A percentile compares a stretch with the other conserved stretches of the same genome.
Evolutionary conservation across 2,329 filamentous ascomycete genomes (phyloP).

Genomic region (Alternaria dauci): DNA sequence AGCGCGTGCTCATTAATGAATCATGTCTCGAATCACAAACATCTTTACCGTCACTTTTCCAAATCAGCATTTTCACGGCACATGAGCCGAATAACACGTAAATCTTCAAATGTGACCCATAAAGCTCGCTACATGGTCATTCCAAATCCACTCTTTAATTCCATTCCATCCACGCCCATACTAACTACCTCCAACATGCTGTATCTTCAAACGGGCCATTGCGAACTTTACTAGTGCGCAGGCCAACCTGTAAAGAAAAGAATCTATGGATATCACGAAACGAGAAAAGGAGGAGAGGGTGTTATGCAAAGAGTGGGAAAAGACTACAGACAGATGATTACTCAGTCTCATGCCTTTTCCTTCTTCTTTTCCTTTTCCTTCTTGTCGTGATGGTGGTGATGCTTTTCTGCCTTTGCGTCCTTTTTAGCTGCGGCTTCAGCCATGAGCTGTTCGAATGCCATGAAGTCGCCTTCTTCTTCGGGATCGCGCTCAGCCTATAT

Average conservation of each 20-base stretch:
- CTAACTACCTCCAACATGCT: neutral
- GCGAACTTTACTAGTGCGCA: neutral
- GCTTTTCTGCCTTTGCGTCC: constrained; percentile 78
- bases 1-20: neutral
- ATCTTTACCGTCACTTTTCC: neutral
- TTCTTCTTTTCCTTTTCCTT: constrained; percentile 43
- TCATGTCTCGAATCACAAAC: neutral
- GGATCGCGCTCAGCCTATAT: constrained; percentile 82
- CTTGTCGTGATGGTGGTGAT: constrained; percentile 64
- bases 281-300: constrained; percentile 17
- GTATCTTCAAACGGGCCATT: neutral
- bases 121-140: neutral
- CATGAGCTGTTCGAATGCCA: constrained; percentile 98
- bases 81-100: neutral
- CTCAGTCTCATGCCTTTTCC: constrained; percentile 29
- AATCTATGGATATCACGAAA: constrained; percentile 45
- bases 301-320: neutral
- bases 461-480: constrained; percentile 97
- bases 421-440: constrained; percentile 97
- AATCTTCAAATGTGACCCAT: neutral
- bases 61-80: neutral
- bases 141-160: neutral
- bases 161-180: neutral
- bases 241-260: constrained; percentile 9
- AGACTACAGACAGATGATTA: neutral